Percentiles rank a stretch among this genome's conserved stretches.
These are phyloP conservation scores for Talaromyces sp. DNA, from an alignment of 2,329 filamentous ascomycete genomes.

Conservation along the genomic window DNA sequence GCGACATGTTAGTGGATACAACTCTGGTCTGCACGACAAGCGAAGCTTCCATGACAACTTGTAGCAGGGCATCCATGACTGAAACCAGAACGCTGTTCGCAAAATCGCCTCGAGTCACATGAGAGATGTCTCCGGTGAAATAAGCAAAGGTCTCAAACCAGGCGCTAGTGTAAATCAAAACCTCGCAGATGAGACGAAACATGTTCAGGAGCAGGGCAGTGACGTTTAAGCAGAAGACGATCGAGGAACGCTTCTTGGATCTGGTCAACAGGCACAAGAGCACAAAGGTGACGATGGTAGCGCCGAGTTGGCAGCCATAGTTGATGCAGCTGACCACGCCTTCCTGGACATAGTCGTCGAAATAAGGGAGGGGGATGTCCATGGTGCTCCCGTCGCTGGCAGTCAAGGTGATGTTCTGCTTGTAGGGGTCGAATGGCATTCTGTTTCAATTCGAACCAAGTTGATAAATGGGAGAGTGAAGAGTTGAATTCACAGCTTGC, in stretches of 20 bases:
- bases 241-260: constrained; percentile 59
- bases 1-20: constrained; percentile 54
- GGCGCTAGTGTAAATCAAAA: constrained; percentile 58
- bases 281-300: constrained; percentile 62
- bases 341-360: constrained; percentile 50
- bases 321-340: constrained; percentile 56
- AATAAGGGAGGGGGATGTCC: constrained; percentile 37
- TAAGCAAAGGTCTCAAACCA: constrained; percentile 61
- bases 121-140: constrained; percentile 54
- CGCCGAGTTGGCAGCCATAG: constrained; percentile 68
- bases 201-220: constrained; percentile 59
- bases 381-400: constrained; percentile 44
- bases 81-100: constrained; percentile 48
- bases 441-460: background rate
- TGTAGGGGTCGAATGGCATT: constrained; percentile 49
- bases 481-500: no score
- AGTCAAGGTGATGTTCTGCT: constrained; percentile 51
- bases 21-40: constrained; percentile 62
- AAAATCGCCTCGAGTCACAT: constrained; percentile 46
- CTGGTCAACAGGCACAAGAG: constrained; percentile 67
- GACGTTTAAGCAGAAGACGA: constrained; percentile 64
- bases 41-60: constrained; percentile 56
- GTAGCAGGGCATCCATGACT: constrained; percentile 52
- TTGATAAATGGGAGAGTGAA: background rate
- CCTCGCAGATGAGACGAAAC: constrained; percentile 46